Evolutionary conservation across 2,329 filamentous ascomycete species (phyloP).

Genomic region (Cadophora luteo-olivacea): DNA sequence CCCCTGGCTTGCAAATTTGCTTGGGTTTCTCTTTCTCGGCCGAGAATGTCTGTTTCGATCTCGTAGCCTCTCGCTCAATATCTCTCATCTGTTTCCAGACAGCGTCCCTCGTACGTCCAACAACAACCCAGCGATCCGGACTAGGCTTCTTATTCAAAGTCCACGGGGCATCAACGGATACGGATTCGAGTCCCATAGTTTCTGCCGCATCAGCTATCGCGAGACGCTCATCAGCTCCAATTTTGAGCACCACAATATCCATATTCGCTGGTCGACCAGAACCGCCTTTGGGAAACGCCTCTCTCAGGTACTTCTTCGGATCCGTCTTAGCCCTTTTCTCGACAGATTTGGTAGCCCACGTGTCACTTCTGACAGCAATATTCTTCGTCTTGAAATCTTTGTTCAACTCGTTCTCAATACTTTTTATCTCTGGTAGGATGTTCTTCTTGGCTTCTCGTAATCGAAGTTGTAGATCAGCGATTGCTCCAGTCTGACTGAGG

Average conservation of each 20-base stretch:
- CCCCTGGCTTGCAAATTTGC: no score
- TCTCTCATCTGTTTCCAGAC: slow-evolving; percentile 33
- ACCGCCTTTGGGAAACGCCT: slow-evolving; percentile 29
- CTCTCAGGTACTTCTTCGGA: slow-evolving; percentile 24
- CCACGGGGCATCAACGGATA: slow-evolving; percentile 29
- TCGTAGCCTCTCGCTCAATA: slow-evolving; percentile 25
- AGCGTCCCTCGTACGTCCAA: slow-evolving; percentile 31
- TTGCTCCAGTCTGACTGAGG: slow-evolving; percentile 29
- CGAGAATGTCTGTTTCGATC: slow-evolving; percentile 19
- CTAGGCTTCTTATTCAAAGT: slow-evolving; percentile 23
- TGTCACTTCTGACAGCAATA: slow-evolving; percentile 18
- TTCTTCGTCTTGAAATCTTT: slow-evolving; percentile 30
- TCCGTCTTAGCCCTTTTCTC: slow-evolving; percentile 30
- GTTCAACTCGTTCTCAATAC: slow-evolving; percentile 28
- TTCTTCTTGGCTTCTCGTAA: slow-evolving; percentile 33
- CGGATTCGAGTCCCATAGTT: slow-evolving; percentile 22
- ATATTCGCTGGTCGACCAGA: slow-evolving; percentile 31
- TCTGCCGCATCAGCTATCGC: slow-evolving; percentile 23
- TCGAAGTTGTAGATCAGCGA: slow-evolving; percentile 29
- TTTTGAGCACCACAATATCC: slow-evolving; percentile 32
- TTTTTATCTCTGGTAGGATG: slow-evolving; percentile 29
- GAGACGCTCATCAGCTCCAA: slow-evolving; percentile 14
- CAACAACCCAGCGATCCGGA: slow-evolving; percentile 31
- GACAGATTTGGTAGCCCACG: slow-evolving; percentile 23
- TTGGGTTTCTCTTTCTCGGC: slow-evolving; percentile 2